These are phyloP conservation scores for Pleomassaria siparia DNA, from an alignment of 2,329 filamentous ascomycete species.

Conservation along the genomic window DNA sequence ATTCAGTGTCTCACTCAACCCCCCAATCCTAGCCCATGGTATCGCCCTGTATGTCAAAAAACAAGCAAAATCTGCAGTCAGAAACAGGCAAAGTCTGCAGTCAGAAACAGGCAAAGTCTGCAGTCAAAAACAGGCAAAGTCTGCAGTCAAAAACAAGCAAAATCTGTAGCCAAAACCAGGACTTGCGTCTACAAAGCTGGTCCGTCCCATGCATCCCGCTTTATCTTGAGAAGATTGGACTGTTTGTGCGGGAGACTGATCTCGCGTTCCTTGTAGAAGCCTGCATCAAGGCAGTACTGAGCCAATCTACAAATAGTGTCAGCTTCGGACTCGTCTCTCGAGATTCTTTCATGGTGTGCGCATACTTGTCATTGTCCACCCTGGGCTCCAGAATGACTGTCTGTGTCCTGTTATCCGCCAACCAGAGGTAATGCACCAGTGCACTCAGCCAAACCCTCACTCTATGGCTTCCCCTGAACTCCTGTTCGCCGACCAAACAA, in stretches of 20 bases:
- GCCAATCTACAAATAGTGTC: conserved; percentile 58
- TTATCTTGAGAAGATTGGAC: conserved; percentile 78
- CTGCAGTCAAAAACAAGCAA: too few species aligned
- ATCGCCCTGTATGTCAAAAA: too few species aligned
- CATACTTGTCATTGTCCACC: conserved; percentile 86
- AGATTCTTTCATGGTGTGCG: conserved; percentile 12
- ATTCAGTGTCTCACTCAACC: background rate
- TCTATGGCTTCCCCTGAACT: conserved; percentile 76
- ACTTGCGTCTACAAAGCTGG: conserved; percentile 26
- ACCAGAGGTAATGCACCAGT: conserved; percentile 82
- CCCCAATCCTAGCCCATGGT: too few species aligned
- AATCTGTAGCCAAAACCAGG: too few species aligned
- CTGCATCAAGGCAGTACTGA: conserved; percentile 68
- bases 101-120: too few species aligned
- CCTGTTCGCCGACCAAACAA: conserved; percentile 86
- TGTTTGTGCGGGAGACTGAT: conserved; percentile 91
- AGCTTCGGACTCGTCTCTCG: background rate
- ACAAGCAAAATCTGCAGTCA: too few species aligned
- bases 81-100: too few species aligned
- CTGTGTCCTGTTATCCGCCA: conserved; percentile 78
- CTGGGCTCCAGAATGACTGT: conserved; percentile 84
- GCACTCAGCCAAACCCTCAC: conserved; percentile 82
- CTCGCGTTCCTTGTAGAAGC: conserved; percentile 86
- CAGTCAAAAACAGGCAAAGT: too few species aligned
- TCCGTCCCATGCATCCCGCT: conserved; percentile 70